Conservation (phyloP, 1,139 yeast species). For the Yamadazyma oceani region DNA sequence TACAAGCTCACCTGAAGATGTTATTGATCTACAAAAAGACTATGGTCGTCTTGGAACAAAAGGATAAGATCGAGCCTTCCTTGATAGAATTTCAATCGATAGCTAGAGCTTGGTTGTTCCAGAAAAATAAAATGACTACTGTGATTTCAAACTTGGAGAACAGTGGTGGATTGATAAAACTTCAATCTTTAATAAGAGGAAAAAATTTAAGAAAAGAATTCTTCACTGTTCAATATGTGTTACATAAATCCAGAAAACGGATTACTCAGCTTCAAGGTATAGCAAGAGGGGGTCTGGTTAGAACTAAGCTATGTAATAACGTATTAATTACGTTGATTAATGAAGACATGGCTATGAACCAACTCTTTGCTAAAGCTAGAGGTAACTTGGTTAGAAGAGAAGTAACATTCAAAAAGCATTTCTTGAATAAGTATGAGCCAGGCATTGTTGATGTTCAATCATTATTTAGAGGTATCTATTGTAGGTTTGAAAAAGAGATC, state of each 20-base stretch:
- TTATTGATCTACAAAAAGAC: conserved; percentile 23
- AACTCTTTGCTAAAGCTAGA: conserved; percentile 44
- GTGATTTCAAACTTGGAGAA: conserved; percentile 14
- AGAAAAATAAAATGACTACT: conserved; percentile 19
- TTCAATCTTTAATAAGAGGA: conserved; percentile 41
- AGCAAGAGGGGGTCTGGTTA: conserved; percentile 51
- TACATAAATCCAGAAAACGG: conserved; percentile 15
- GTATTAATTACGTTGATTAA: conserved; percentile 43
- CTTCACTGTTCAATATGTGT: conserved; percentile 17
- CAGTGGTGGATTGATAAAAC: conserved; percentile 20
- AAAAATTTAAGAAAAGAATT: conserved; percentile 24
- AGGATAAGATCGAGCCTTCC: conserved; percentile 23
- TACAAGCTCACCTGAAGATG: conserved; percentile 35
- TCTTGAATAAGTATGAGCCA: conserved; percentile 23
- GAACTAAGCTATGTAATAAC: conserved; percentile 46
- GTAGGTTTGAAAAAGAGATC: conserved; percentile 51
- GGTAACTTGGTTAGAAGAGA: conserved; percentile 42
- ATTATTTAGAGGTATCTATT: conserved; percentile 46
- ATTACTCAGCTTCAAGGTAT: conserved; percentile 49
- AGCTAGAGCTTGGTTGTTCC: conserved; percentile 29
- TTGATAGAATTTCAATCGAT: conserved; percentile 34
- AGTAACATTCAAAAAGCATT: conserved; percentile 21
- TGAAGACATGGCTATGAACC: conserved; percentile 37
- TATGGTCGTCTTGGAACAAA: conserved; percentile 24
- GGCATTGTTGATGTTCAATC: conserved; percentile 34